phyloP scores from a whole-genome alignment of 192 early-diverging fungal species.

The Backusella parvicylindrica region DNA sequence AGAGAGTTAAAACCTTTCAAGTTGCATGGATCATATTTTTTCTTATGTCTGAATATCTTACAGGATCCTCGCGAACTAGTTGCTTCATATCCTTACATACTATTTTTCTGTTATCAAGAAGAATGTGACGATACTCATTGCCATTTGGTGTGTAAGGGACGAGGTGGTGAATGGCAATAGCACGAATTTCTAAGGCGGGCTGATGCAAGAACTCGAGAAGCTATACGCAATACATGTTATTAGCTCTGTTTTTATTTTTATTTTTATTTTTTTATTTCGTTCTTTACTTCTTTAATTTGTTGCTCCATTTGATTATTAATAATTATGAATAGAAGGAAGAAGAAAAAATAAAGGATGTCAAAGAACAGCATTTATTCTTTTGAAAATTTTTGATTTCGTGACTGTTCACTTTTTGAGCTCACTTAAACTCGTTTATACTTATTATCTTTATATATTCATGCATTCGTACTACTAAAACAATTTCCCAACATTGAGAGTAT shows the following conservation, averaged over 20 bases:
- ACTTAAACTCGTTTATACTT: too few species aligned
- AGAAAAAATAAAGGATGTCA: not conserved
- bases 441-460: too few species aligned
- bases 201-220: slow-evolving; percentile 74
- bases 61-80: slow-evolving; percentile 65
- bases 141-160: slow-evolving; percentile 60
- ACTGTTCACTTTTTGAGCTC: too few species aligned
- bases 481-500: too few species aligned
- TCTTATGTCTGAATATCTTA: slow-evolving; percentile 17
- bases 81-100: slow-evolving; percentile 66
- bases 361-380: not conserved
- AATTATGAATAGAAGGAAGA: not conserved
- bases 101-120: slow-evolving; percentile 57
- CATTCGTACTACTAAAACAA: too few species aligned
- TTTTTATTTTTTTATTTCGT: not conserved
- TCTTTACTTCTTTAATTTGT: slow-evolving; percentile 13
- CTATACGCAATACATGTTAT: slow-evolving; percentile 24
- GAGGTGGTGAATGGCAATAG: slow-evolving; percentile 76
- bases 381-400: not conserved
- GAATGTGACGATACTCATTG: slow-evolving; percentile 56
- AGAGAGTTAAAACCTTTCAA: too few species aligned
- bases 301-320: not conserved
- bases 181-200: slow-evolving; percentile 72
- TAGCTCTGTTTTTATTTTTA: not conserved
- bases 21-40: too few species aligned